Percentiles rank a stretch among this genome's conserved stretches.
Evolutionary conservation across 768 basidiomycete genomes (phyloP).

Genomic region (Calocybe indica): DNA sequence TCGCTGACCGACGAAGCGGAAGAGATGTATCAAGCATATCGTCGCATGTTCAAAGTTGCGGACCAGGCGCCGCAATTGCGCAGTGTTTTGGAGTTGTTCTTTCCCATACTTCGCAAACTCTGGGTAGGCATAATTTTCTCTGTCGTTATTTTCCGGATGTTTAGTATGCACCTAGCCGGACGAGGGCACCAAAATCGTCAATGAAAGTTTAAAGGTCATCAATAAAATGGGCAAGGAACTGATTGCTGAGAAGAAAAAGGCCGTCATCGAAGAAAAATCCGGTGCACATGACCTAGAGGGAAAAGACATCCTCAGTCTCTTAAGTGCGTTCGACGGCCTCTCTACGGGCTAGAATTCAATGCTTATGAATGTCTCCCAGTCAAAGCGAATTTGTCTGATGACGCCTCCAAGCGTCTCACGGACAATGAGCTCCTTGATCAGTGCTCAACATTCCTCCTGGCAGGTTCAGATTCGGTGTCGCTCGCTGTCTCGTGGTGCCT

Average conservation of each 20-base stretch:
- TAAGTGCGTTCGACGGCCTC: constrained; percentile 29
- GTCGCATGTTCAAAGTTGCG: constrained; percentile 41
- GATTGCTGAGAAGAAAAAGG: constrained; percentile 34
- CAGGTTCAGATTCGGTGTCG: constrained; percentile 56
- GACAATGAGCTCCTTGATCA: constrained; percentile 60
- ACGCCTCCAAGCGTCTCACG: constrained; percentile 40
- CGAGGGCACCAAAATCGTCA: constrained; percentile 29
- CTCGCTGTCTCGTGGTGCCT: constrained; percentile 55
- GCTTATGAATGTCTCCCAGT: constrained; percentile 28
- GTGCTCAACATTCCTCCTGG: constrained; percentile 60
- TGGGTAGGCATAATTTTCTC: constrained; percentile 25
- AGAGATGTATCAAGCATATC: constrained; percentile 42
- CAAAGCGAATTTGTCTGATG: constrained; percentile 49
- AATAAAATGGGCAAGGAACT: constrained; percentile 34
- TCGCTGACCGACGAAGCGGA: constrained; percentile 44
- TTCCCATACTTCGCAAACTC: constrained; percentile 38
- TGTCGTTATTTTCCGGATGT: background rate
- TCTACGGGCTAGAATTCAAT: no score
- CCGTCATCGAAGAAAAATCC: constrained; percentile 27
- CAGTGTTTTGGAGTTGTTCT: constrained; percentile 37
- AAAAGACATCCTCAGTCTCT: constrained; percentile 43
- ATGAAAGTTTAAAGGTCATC: constrained; percentile 33
- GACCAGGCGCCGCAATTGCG: constrained; percentile 37
- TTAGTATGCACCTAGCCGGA: constrained; percentile 28
- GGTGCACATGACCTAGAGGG: constrained; percentile 22